Base-by-base conservation (phyloP, 2,329 filamentous ascomycete species). In the Trichoderma guizhouense region DNA sequence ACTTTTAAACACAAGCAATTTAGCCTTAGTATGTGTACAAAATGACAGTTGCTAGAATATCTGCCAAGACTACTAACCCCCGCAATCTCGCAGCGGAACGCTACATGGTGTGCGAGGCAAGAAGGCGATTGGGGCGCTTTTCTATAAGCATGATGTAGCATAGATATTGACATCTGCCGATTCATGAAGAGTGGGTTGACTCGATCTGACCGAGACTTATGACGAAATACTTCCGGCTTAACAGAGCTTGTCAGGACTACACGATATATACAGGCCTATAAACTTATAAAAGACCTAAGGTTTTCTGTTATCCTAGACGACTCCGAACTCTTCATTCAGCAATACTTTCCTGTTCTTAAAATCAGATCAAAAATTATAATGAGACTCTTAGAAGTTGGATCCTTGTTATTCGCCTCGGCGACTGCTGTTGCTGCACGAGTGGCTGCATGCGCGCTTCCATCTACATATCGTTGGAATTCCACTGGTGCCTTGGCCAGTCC, bases 391-490 rank as follows among this genome's bases (percentile, higher is more conserved):
- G 5, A 39, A 36, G 18, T 26, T 39, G 14, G 51, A 3, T 12
- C 7, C n/a, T n/a, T 58, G 24, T 15, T 68, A 15, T 34, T 68
- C 15, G 51, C 65, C n/a, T 58, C 21, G 11, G 51, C 28, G 51
- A 15, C 51, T n/a, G 11, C 21, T 15, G 65, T 43, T 34, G 3
- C 14, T 7, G 51, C 65, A 43, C 24, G 26, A 58, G 47, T 24
- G 5, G 15, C 65, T 12, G 32, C 64, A n/a, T 69, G 65, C 39
- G 26, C 55, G 7, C 65, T 69, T 34, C 65, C 65, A 26, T 69
- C 65, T 2, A 51, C 55, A n/a, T 69, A 69, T 12, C 66, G 36
- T 14, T 69, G 66, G 66, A 69, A 60, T 12, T 69, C 66, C 8
- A 69, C 66, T 7, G 55, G 36, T 14, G 18, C 36, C 2, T n/a